phyloP scores from a whole-genome alignment of 2,329 filamentous ascomycete genomes.

The Sporothrix sp. region DNA sequence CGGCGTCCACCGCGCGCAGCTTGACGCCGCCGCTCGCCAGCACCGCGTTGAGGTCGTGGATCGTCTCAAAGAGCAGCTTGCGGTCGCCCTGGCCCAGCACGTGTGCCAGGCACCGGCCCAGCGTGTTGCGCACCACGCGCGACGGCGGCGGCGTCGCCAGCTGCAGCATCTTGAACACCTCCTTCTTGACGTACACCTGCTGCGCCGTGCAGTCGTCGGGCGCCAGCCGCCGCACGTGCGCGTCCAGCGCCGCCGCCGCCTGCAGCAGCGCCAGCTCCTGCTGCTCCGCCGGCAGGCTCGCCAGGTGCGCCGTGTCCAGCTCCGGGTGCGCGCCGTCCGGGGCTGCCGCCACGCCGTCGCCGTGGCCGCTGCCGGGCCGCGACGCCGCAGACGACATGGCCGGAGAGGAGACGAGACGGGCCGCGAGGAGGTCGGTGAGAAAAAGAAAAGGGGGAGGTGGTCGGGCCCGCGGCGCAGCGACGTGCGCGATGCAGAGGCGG shows the following conservation, averaged over 20 bases:
- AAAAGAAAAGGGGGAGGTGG: too few species aligned
- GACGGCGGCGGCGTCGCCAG: conserved; percentile 73
- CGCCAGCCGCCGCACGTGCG: conserved; percentile 65
- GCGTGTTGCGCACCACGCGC: conserved; percentile 78
- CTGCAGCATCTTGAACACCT: conserved; percentile 87
- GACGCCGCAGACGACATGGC: conserved; percentile 18
- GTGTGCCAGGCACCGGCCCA: conserved; percentile 73
- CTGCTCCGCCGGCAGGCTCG: conserved; percentile 82
- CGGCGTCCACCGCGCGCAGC: conserved; percentile 53
- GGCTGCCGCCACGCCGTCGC: conserved; percentile 19
- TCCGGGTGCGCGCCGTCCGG: conserved; percentile 52
- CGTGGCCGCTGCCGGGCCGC: conserved; percentile 13
- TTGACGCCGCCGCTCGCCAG: conserved; percentile 62
- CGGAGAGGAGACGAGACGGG: not conserved
- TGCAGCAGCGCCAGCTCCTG: conserved; percentile 90
- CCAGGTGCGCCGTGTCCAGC: conserved; percentile 82
- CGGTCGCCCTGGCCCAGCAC: conserved; percentile 80
- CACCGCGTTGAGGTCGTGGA: conserved; percentile 72
- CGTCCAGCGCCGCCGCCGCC: conserved; percentile 72
- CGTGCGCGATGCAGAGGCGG: too few species aligned
- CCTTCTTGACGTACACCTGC: conserved; percentile 86
- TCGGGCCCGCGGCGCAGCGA: too few species aligned
- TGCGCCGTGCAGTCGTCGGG: conserved; percentile 76
- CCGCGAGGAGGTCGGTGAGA: too few species aligned
- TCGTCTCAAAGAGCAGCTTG: conserved; percentile 86